phyloP scores from a whole-genome alignment of 2,329 filamentous ascomycete genomes.

The Intubia oerlemansii region DNA sequence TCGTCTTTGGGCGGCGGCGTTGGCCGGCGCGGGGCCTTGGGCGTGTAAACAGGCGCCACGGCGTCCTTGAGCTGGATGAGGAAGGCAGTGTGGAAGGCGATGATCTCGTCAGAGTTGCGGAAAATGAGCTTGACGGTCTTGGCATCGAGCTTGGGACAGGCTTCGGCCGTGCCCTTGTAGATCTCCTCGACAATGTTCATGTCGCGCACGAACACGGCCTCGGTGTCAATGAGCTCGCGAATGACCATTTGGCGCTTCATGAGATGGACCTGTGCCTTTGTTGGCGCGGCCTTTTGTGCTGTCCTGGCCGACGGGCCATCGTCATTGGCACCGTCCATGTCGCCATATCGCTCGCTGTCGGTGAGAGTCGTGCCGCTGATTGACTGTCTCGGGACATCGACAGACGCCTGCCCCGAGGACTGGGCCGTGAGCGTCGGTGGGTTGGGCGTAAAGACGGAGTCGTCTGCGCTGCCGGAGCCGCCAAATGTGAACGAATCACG shows the following conservation, averaged over 20 bases:
- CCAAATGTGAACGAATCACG: slow-evolving; percentile 19
- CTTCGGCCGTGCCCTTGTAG: slow-evolving; percentile 80
- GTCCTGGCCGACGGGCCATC: neutral
- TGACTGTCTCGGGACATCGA: slow-evolving; percentile 20
- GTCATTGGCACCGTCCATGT: neutral
- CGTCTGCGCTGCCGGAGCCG: slow-evolving; percentile 9
- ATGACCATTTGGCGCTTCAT: slow-evolving; percentile 66
- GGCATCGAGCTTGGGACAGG: slow-evolving; percentile 55
- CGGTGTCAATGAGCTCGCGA: slow-evolving; percentile 83
- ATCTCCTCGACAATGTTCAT: slow-evolving; percentile 97
- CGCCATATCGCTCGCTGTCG: slow-evolving; percentile 10
- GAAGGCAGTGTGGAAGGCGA: slow-evolving; percentile 65
- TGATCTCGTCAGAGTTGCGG: slow-evolving; percentile 78
- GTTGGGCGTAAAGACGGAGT: slow-evolving; percentile 2
- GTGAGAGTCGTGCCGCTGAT: slow-evolving; percentile 16
- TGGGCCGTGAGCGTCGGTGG: slow-evolving; percentile 12
- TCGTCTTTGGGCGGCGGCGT: slow-evolving; percentile 12
- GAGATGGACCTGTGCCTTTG: slow-evolving; percentile 47
- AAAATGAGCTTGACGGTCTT: slow-evolving; percentile 84
- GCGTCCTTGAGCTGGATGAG: slow-evolving; percentile 63
- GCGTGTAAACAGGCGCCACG: slow-evolving; percentile 57
- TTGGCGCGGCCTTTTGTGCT: slow-evolving; percentile 18
- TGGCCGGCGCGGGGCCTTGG: slow-evolving; percentile 20
- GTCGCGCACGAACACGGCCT: slow-evolving; percentile 75
- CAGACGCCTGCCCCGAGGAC: slow-evolving; percentile 24